phyloP scores from a whole-genome alignment of 768 basidiomycete genomes.

The Postia placenta region DNA sequence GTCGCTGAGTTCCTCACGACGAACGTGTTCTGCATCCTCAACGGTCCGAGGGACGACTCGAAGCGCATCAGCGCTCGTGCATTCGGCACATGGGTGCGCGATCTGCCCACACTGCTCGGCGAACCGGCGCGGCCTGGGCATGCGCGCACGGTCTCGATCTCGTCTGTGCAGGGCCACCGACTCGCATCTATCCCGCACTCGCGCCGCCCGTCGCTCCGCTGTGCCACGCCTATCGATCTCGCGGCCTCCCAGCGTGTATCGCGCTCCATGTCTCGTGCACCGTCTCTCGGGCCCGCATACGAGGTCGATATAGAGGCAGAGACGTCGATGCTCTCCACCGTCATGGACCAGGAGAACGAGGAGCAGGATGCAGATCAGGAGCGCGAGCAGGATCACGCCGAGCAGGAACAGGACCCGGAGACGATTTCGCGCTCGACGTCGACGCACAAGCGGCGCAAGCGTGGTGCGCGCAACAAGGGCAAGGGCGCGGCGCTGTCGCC shows the following conservation, averaged over 20 bases:
- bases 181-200: constrained; percentile 60
- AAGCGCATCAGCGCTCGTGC: constrained; percentile 72
- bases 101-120: constrained; percentile 70
- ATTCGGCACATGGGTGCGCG: constrained; percentile 82
- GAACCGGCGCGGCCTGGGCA: constrained; percentile 33
- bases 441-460: constrained; percentile 73
- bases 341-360: constrained; percentile 25
- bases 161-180: constrained; percentile 60
- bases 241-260: constrained; percentile 36
- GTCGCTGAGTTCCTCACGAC: constrained; percentile 86
- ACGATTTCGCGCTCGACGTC: constrained; percentile 55
- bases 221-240: constrained; percentile 41
- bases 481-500: constrained; percentile 44
- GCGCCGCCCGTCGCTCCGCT: constrained; percentile 66
- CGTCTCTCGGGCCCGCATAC: constrained; percentile 41
- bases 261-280: constrained; percentile 58
- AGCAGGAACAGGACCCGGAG: constrained; percentile 26
- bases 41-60: constrained; percentile 52
- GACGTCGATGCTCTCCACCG: constrained; percentile 14
- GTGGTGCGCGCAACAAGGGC: constrained; percentile 82
- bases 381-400: constrained; percentile 6
- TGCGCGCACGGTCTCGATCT: constrained; percentile 50
- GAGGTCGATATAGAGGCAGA: constrained; percentile 18
- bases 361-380: constrained; percentile 32
- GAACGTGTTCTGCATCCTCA: constrained; percentile 77